Conservation (phyloP, 371 early-diverging fungal genomes). For the Funneliformis caledonium region DNA sequence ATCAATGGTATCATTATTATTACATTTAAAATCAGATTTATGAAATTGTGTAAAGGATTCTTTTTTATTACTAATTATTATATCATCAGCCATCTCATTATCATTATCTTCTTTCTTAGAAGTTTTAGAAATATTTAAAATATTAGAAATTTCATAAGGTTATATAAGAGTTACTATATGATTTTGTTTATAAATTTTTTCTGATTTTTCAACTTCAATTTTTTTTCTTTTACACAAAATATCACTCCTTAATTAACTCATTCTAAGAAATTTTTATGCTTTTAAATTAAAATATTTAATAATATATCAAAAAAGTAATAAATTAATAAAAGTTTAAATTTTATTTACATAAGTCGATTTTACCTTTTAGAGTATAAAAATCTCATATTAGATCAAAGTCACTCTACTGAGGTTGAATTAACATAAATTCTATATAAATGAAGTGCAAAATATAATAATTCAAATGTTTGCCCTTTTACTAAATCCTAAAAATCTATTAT, state of each 20-base stretch:
- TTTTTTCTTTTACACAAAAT: neutral
- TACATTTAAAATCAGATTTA: neutral
- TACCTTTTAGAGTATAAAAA: neutral
- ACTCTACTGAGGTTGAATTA: no score
- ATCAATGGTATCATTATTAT: neutral
- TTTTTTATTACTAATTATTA: no score
- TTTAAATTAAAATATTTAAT: neutral
- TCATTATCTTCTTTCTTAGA: no score
- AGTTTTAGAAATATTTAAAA: neutral
- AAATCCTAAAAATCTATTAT: neutral
- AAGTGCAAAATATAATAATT: neutral
- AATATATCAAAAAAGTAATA: neutral
- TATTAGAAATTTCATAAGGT: neutral
- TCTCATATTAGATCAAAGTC: no score
- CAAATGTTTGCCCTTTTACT: neutral
- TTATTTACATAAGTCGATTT: neutral
- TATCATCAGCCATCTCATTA: no score
- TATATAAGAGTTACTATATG: neutral
- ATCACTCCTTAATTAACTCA: neutral
- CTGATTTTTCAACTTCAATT: no score
- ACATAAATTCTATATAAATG: no score
- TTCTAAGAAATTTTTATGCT: constrained; percentile 8
- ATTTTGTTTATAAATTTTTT: no score
- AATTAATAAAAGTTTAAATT: constrained; percentile 3
- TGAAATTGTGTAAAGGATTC: neutral